Evolutionary conservation across 2,329 filamentous ascomycete genomes (phyloP), one percentile per base, ranked within the genome.

Genomic region (Fusarium transvaalense): DNA sequence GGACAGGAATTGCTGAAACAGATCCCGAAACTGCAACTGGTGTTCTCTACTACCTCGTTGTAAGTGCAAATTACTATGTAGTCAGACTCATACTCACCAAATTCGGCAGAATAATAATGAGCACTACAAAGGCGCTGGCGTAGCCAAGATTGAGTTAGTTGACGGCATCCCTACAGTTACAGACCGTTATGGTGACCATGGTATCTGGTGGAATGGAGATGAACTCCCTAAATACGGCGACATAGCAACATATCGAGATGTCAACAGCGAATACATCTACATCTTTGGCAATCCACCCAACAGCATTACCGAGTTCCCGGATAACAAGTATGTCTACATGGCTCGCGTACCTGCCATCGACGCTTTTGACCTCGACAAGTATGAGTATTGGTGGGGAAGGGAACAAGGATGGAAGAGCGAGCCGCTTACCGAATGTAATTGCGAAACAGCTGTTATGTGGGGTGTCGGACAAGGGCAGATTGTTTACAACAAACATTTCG

Each of bases 371-470:
- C 59, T 81, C 9, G 48, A 38, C 14, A 75, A 74, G 47, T 81
- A 82, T 38, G 74, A 82, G 66, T 82, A 82, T 56, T 81, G 77
- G 76, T 82, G 79, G 79, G 80, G 80, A 0, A 71, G 72, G 4
- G 62, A 75, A 14, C 68, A 74, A 19, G 78, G 80, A 3, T 82
- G 80, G 80, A 80, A 74, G 63, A 57, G 53, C 0, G 72, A 76
- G 17, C 66, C 75, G 4, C 58, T 81, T 27, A 76, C 67, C 0
- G 64, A 61, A 29, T 80, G 80, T 34, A 75, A 69, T 1, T 57
- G 75, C 1, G 76, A 80, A 63, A 82, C 78, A 12, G 79, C 80
- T 3, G 77, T 79, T 0, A 74, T 79, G 74, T 80, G 78, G 78
- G 76, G 74, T 9, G 74, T 72, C 13, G 79, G 79, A 0, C 79